phyloP scores from a whole-genome alignment of 1,284 basidiomycete species.

The Sporisorium iseilematis-ciliati region DNA sequence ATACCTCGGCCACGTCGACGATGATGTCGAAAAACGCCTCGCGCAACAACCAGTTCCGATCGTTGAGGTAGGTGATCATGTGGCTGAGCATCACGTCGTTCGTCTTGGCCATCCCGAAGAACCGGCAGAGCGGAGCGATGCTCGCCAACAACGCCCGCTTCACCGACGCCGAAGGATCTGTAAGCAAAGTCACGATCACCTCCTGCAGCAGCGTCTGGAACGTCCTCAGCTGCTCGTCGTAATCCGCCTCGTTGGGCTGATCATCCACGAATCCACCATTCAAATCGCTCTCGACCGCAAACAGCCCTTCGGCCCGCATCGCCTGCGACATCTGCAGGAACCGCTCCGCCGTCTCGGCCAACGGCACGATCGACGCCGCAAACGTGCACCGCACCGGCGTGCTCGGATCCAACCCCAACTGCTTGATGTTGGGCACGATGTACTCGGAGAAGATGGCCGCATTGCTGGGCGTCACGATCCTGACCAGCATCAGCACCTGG shows the following conservation, averaged over 20 bases:
- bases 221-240: conserved; percentile 76
- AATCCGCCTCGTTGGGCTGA: conserved; percentile 50
- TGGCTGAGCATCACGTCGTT: conserved; percentile 95
- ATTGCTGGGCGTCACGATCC: conserved; percentile 89
- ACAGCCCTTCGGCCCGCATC: conserved; percentile 82
- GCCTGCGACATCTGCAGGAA: conserved; percentile 94
- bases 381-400: conserved; percentile 89
- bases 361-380: conserved; percentile 84
- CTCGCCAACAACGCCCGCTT: conserved; percentile 76
- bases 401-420: conserved; percentile 84
- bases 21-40: conserved; percentile 95
- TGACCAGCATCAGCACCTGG: conserved; percentile 85
- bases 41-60: conserved; percentile 88
- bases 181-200: conserved; percentile 80
- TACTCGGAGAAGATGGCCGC: conserved; percentile 90
- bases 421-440: conserved; percentile 88
- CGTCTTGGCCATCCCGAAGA: conserved; percentile 90
- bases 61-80: conserved; percentile 98
- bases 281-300: conserved; percentile 79
- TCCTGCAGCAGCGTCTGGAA: conserved; percentile 88
- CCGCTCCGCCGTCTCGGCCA: conserved; percentile 84
- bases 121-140: conserved; percentile 88
- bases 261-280: conserved; percentile 73
- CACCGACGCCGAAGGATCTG: conserved; percentile 74
- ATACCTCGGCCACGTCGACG: conserved; percentile 81